These are phyloP conservation scores for Podospora pseudocomata DNA, from an alignment of 495 filamentous ascomycete species.

Conservation along the genomic window DNA sequence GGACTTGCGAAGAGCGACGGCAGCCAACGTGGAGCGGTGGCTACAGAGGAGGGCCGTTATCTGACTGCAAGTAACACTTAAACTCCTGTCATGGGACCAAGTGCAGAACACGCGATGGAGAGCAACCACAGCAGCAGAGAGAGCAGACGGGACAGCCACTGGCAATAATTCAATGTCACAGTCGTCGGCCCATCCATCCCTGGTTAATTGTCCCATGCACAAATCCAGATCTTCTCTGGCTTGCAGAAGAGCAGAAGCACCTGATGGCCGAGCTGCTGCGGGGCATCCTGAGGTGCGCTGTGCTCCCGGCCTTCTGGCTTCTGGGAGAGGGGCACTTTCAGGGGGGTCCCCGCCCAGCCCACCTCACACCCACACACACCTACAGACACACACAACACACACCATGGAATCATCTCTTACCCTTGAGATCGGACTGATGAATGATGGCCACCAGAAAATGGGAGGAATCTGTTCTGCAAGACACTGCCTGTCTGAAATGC, in stretches of 20 bases:
- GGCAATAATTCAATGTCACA: conserved; percentile 29
- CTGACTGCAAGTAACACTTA: conserved; percentile 30
- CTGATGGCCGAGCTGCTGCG: conserved; percentile 11
- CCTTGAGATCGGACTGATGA: background rate
- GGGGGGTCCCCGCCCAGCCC: conserved; percentile 2
- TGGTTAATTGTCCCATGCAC: conserved; percentile 30
- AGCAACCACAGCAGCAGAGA: conserved; percentile 11
- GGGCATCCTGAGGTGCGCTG: conserved; percentile 4
- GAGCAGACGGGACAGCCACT: conserved; percentile 23
- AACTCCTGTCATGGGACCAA: conserved; percentile 19
- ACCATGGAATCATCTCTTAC: background rate
- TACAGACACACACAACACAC: too few species aligned
- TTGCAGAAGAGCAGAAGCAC: conserved; percentile 13
- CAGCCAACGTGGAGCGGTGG: conserved; percentile 13
- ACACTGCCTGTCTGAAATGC: background rate
- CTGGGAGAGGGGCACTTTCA: background rate
- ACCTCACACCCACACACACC: background rate
- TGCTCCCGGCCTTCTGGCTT: conserved; percentile 1
- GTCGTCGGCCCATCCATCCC: conserved; percentile 17
- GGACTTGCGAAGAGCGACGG: conserved; percentile 25
- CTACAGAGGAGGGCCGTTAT: conserved; percentile 16
- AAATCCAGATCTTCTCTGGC: conserved; percentile 18
- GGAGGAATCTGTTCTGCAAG: background rate
- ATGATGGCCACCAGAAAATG: background rate
- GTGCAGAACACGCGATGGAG: conserved; percentile 12